These are phyloP conservation scores for Euphrasia arctica DNA, from an alignment of 305 asterid species.

Conservation along the genomic window DNA sequence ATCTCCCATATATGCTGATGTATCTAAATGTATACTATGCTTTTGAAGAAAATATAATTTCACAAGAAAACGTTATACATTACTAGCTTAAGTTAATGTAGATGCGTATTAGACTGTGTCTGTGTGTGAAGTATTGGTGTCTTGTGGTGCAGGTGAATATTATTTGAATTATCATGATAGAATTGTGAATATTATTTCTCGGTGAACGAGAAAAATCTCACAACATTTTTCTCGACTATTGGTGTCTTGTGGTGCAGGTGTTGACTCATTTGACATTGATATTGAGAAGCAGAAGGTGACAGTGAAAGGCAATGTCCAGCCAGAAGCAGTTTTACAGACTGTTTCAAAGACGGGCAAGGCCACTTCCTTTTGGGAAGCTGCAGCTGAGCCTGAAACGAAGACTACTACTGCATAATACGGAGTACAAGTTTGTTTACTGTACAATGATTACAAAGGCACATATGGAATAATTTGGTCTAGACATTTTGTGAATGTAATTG, in stretches of 20 bases:
- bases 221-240: neutral
- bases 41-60: too few relatives aligned
- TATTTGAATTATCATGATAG: too few relatives aligned
- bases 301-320: constrained; percentile 59
- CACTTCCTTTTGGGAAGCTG: constrained; percentile 71
- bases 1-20: neutral
- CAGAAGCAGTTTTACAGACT: constrained; percentile 65
- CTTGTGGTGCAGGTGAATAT: too few relatives aligned
- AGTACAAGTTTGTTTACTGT: neutral
- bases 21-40: too few relatives aligned
- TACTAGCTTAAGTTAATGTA: too few relatives aligned
- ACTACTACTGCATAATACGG: constrained; percentile 30
- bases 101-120: too few relatives aligned
- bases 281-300: constrained; percentile 78
- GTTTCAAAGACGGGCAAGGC: constrained; percentile 82
- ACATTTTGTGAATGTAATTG: too few relatives aligned
- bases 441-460: too few relatives aligned
- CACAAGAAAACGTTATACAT: too few relatives aligned
- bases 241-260: constrained; percentile 30
- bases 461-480: constrained; percentile 11
- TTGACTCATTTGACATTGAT: too few relatives aligned
- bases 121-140: too few relatives aligned
- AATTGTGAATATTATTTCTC: too few relatives aligned
- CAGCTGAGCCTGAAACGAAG: constrained; percentile 29
- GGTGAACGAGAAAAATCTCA: neutral